Conservation (phyloP, 163 green algal species). For the Coccomyxa subellipsoidea region DNA sequence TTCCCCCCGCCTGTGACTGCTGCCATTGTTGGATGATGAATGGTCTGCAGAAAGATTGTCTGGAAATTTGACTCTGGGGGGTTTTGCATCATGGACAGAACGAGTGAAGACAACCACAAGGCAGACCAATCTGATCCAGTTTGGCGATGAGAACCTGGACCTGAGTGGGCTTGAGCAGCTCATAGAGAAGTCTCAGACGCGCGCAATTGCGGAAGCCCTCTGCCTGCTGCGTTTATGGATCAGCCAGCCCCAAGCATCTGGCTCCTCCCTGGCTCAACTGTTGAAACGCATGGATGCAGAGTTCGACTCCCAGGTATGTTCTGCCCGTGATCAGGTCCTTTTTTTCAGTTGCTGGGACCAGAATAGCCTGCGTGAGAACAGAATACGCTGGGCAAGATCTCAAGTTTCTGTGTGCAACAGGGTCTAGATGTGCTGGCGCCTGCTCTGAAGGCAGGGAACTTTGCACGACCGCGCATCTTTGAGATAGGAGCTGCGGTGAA, state of each 20-base stretch:
- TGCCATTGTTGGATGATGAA: background rate
- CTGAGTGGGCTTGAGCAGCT: constrained; percentile 60
- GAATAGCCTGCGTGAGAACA: too few species aligned
- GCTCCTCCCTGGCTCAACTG: background rate
- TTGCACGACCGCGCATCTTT: constrained; percentile 53
- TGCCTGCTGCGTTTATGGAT: constrained; percentile 24
- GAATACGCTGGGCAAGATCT: background rate
- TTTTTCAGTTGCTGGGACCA: background rate
- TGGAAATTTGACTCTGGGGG: background rate
- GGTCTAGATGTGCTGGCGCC: constrained; percentile 46
- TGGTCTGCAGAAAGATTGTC: background rate
- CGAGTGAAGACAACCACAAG: constrained; percentile 27
- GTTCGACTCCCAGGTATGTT: background rate
- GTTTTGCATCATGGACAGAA: background rate
- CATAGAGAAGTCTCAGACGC: constrained; percentile 60
- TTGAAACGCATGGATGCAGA: background rate
- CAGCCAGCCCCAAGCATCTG: background rate
- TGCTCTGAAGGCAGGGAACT: constrained; percentile 35
- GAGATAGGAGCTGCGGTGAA: constrained; percentile 73
- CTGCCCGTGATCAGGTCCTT: background rate
- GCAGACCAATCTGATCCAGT: constrained; percentile 23
- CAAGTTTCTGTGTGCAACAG: constrained; percentile 15
- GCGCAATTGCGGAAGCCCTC: constrained; percentile 49
- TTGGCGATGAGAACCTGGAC: constrained; percentile 38
- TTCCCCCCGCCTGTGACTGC: too few species aligned